Evolutionary conservation across 2,329 filamentous ascomycete species (phyloP).

Genomic region (Eurotiales sp.): DNA sequence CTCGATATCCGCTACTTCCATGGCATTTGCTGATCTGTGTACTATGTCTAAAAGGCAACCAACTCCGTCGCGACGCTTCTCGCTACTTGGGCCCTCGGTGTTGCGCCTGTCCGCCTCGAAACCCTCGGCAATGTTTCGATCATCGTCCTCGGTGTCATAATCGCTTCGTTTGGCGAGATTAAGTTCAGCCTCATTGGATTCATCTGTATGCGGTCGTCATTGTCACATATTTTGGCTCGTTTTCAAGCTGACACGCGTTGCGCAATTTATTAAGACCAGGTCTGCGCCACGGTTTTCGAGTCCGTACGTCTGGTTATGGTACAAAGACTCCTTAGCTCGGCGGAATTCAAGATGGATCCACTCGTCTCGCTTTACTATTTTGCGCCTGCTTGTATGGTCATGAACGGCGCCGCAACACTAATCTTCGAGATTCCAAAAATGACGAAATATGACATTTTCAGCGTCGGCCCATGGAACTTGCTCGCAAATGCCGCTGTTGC

Average conservation of each 20-base stretch:
- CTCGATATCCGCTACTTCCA: conserved; percentile 35
- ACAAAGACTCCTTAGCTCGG: conserved; percentile 70
- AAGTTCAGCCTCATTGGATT: conserved; percentile 69
- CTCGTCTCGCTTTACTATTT: conserved; percentile 88
- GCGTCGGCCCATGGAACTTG: conserved; percentile 62
- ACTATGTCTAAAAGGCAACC: conserved; percentile 67
- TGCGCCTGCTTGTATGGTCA: conserved; percentile 75
- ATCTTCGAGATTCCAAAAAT: conserved; percentile 65
- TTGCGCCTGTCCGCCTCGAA: conserved; percentile 77
- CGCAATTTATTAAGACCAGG: conserved; percentile 47
- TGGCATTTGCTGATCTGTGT: not conserved
- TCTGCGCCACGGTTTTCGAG: conserved; percentile 74
- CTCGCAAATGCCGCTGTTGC: conserved; percentile 70
- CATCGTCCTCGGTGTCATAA: conserved; percentile 90
- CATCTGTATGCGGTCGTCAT: conserved; percentile 41
- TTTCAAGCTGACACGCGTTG: not conserved
- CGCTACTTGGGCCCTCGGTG: conserved; percentile 80
- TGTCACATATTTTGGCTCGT: too few species aligned
- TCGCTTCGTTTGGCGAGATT: conserved; percentile 94
- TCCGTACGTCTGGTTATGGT: conserved; percentile 81
- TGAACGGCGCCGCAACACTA: conserved; percentile 69
- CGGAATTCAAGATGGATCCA: conserved; percentile 83
- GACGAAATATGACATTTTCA: conserved; percentile 61
- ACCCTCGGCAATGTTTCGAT: conserved; percentile 88
- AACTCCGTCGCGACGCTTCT: conserved; percentile 90